These are phyloP conservation scores for Globisporangium spiculum DNA, from an alignment of 352 stramenopile genomes.

Conservation along the genomic window DNA sequence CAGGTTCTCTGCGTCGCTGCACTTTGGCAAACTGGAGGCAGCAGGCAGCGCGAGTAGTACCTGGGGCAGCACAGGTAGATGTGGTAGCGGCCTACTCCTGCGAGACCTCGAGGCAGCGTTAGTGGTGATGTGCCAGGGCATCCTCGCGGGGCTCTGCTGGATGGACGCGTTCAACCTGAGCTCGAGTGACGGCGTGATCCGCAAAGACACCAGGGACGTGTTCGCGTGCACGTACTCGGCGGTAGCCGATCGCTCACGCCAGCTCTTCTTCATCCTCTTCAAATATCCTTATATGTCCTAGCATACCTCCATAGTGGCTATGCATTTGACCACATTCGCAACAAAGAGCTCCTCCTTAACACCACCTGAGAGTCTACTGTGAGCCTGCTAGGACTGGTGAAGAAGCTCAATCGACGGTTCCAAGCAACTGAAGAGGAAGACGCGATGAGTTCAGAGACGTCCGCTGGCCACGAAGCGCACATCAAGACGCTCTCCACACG, in stretches of 20 bases:
- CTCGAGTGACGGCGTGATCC: slow-evolving; percentile 17
- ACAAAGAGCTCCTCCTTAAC: slow-evolving; percentile 10
- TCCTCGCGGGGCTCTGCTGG: slow-evolving; percentile 60
- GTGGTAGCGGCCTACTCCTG: neutral
- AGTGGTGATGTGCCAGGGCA: slow-evolving; percentile 45
- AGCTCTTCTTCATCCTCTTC: slow-evolving; percentile 64
- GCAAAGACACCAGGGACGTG: slow-evolving; percentile 12
- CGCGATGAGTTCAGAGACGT: neutral
- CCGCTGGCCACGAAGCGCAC: neutral
- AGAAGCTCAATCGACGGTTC: slow-evolving; percentile 28
- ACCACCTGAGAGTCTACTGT: slow-evolving; percentile 29
- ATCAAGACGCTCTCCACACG: slow-evolving; percentile 19
- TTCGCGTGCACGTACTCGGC: slow-evolving; percentile 59
- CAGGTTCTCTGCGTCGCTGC: too few relatives aligned
- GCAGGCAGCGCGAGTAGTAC: too few relatives aligned
- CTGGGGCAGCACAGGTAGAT: too few relatives aligned
- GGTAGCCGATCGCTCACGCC: slow-evolving; percentile 44
- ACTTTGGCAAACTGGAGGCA: slow-evolving; percentile 1
- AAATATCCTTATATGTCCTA: slow-evolving; percentile 46
- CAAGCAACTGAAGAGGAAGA: neutral
- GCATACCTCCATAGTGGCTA: too few relatives aligned
- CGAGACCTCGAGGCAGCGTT: slow-evolving; percentile 39
- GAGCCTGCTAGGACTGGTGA: slow-evolving; percentile 47
- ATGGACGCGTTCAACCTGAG: slow-evolving; percentile 60
- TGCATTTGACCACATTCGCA: too few relatives aligned